Percentiles rank a stretch among this genome's conserved stretches.
Evolutionary conservation across 345 rosid genomes (phyloP).

Genomic region (Gossypium raimondii): DNA sequence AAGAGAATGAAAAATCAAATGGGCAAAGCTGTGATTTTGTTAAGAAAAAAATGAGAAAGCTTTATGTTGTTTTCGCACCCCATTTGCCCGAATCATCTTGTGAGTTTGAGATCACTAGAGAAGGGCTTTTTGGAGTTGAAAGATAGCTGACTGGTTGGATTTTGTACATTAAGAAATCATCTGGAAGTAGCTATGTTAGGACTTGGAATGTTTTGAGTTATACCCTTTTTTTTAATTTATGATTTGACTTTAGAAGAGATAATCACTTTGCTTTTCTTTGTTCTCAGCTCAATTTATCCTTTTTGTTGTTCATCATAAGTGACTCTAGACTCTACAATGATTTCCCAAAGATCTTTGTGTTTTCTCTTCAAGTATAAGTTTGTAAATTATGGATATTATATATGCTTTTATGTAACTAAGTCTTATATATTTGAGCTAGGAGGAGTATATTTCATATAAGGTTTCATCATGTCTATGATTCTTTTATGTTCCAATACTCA

Average conservation of each 20-base stretch:
- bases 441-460: neutral
- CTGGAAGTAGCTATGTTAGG: neutral
- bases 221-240: neutral
- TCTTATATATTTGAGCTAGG: neutral
- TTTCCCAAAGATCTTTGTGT: neutral
- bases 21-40: slow-evolving; percentile 22
- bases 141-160: slow-evolving; percentile 2
- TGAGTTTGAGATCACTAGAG: slow-evolving; percentile 54
- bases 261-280: neutral
- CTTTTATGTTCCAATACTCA: neutral
- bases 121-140: slow-evolving; percentile 51
- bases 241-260: neutral
- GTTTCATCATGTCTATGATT: neutral
- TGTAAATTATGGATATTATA: neutral
- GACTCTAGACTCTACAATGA: neutral
- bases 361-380: neutral
- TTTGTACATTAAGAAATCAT: neutral
- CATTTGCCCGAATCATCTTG: slow-evolving; percentile 57
- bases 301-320: neutral
- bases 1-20: slow-evolving; percentile 19
- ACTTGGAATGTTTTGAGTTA: neutral
- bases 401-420: neutral
- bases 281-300: neutral
- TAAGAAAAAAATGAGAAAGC: slow-evolving; percentile 36
- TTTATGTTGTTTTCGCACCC: slow-evolving; percentile 70